A percentile compares a stretch with the other conserved stretches of the same genome.
Evolutionary conservation across 371 early-diverging fungal species (phyloP).

Genomic region (Mortierella sp.): DNA sequence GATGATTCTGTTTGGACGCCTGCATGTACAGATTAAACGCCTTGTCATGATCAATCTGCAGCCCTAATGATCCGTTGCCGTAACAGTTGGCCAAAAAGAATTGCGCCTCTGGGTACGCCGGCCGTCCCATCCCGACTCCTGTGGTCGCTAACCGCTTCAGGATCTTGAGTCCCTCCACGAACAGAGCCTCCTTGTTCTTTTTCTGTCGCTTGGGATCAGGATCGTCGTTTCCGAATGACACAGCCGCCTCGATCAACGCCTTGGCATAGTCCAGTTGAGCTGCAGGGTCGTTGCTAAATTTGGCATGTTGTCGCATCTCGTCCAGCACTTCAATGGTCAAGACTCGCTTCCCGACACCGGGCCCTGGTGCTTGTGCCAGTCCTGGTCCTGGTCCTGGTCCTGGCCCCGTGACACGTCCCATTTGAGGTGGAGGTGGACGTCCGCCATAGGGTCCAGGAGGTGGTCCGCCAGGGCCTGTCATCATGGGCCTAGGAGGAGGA

Average conservation of each 20-base stretch:
- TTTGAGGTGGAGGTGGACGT: background rate
- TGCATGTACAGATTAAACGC: conserved; percentile 93
- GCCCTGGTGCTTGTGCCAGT: conserved; percentile 6
- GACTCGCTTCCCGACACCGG: conserved; percentile 31
- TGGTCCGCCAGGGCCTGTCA: conserved; percentile 17
- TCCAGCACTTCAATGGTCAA: conserved; percentile 76
- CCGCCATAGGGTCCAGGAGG: background rate
- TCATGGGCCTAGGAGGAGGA: conserved; percentile 17
- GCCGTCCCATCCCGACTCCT: conserved; percentile 72
- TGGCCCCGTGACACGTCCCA: background rate
- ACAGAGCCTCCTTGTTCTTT: conserved; percentile 76
- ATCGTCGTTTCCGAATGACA: conserved; percentile 61
- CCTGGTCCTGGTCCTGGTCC: background rate
- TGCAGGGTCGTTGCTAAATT: conserved; percentile 77
- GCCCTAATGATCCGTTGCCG: conserved; percentile 76
- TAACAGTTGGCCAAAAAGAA: conserved; percentile 93
- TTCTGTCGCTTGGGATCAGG: conserved; percentile 74
- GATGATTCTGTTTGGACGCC: conserved; percentile 93
- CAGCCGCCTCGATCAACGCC: conserved; percentile 72
- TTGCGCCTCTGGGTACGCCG: conserved; percentile 86
- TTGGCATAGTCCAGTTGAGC: conserved; percentile 85
- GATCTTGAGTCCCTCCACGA: conserved; percentile 80
- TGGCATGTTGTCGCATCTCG: conserved; percentile 81
- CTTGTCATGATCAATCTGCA: conserved; percentile 86
- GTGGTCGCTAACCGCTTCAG: conserved; percentile 78